These are phyloP conservation scores for Blastobotrys mokoenaii DNA, from an alignment of 805 yeast species.

Conservation along the genomic window DNA sequence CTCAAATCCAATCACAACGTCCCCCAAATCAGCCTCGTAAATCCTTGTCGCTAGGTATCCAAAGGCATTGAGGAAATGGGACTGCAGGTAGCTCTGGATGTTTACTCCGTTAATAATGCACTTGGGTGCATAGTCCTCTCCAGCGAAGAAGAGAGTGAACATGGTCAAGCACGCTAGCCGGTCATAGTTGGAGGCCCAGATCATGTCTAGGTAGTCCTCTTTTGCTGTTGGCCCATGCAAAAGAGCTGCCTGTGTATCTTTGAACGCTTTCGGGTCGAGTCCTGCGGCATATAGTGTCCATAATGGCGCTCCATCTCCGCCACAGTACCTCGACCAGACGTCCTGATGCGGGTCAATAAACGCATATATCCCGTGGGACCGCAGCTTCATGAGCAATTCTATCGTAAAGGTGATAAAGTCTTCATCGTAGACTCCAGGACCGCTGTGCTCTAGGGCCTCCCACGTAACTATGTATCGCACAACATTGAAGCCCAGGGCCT, in stretches of 20 bases:
- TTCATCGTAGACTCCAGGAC: slow-evolving; percentile 76
- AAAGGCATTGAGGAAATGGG: slow-evolving; percentile 51
- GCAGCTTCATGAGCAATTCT: slow-evolving; percentile 48
- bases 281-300: slow-evolving; percentile 93
- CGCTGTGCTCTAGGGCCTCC: slow-evolving; percentile 88
- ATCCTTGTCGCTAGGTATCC: slow-evolving; percentile 34
- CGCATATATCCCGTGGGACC: slow-evolving; percentile 59
- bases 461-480: slow-evolving; percentile 73
- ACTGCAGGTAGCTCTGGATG: slow-evolving; percentile 71
- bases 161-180: slow-evolving; percentile 68
- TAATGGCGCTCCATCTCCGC: slow-evolving; percentile 90
- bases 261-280: slow-evolving; percentile 61
- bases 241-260: slow-evolving; percentile 64
- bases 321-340: slow-evolving; percentile 82
- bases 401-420: slow-evolving; percentile 66
- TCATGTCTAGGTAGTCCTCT: slow-evolving; percentile 56
- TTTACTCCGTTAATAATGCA: slow-evolving; percentile 60
- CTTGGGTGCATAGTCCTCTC: slow-evolving; percentile 67
- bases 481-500: slow-evolving; percentile 73
- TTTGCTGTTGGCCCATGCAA: slow-evolving; percentile 46
- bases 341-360: slow-evolving; percentile 89
- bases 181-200: slow-evolving; percentile 85
- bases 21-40: slow-evolving; percentile 34
- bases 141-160: slow-evolving; percentile 83
- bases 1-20: slow-evolving; percentile 69